A percentile compares a stretch with the other conserved stretches of the same genome.
Evolutionary conservation across 768 basidiomycete genomes (phyloP).

Genomic region (Lyophyllum semitale): DNA sequence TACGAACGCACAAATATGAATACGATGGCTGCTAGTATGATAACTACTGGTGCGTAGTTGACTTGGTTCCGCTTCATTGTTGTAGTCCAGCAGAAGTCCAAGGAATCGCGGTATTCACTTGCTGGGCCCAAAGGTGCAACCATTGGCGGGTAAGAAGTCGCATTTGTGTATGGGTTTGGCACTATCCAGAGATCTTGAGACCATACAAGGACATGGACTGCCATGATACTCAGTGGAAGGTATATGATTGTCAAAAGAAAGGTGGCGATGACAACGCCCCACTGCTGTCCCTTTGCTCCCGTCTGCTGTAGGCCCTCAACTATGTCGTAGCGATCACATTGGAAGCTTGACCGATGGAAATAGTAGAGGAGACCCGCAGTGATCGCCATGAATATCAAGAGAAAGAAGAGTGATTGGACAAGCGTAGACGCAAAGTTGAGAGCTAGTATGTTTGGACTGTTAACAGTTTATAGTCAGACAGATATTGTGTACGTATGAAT

Average conservation of each 20-base stretch:
- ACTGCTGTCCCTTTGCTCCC: constrained; percentile 41
- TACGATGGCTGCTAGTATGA: constrained; percentile 57
- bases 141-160: constrained; percentile 49
- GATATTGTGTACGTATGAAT: background rate
- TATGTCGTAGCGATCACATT: constrained; percentile 48
- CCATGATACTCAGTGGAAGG: constrained; percentile 76
- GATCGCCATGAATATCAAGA: constrained; percentile 59
- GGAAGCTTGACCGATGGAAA: constrained; percentile 52
- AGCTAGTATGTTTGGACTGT: constrained; percentile 72
- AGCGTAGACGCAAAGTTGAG: constrained; percentile 70
- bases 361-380: constrained; percentile 55
- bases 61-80: constrained; percentile 71
- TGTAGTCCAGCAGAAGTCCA: constrained; percentile 81
- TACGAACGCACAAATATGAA: constrained; percentile 48
- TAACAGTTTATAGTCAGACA: constrained; percentile 7
- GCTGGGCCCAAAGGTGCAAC: constrained; percentile 56
- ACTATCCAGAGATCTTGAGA: constrained; percentile 77
- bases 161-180: constrained; percentile 65
- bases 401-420: constrained; percentile 58
- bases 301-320: constrained; percentile 58
- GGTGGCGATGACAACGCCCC: constrained; percentile 59
- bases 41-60: constrained; percentile 65
- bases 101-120: constrained; percentile 55
- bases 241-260: constrained; percentile 73
- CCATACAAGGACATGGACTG: constrained; percentile 76